A percentile compares a stretch with the other conserved stretches of the same genome.
Evolutionary conservation across 176 grass and related monocot species (phyloP).

Genomic region (Hyparrhenia diplandra): DNA sequence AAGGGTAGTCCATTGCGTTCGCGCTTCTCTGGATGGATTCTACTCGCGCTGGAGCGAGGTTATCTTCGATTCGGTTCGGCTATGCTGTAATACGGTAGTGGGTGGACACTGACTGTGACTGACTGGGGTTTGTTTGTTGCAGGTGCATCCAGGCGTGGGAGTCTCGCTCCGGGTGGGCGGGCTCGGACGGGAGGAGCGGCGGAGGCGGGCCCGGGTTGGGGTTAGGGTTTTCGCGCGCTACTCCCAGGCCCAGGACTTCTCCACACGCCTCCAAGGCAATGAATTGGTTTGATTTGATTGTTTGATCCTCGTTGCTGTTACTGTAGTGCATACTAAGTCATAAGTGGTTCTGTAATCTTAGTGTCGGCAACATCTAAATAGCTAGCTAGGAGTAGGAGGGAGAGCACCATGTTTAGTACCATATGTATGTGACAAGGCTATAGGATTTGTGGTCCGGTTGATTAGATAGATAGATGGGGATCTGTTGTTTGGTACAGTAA

Average conservation of each 20-base stretch:
- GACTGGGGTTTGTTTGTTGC: neutral
- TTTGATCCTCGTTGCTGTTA: neutral
- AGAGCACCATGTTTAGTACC: no score
- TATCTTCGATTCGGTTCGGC: neutral
- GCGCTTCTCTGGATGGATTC: no score
- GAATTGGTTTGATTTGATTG: neutral
- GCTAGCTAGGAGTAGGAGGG: no score
- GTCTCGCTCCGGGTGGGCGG: conserved; percentile 17
- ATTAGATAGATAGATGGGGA: no score
- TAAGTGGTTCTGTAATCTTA: neutral
- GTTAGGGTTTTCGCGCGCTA: conserved; percentile 54
- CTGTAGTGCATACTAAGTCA: neutral
- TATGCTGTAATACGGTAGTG: accelerated
- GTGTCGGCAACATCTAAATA: neutral
- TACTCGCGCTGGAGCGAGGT: neutral
- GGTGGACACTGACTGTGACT: neutral
- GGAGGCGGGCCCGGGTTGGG: neutral
- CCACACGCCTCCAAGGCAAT: conserved; percentile 67
- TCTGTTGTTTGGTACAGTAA: neutral
- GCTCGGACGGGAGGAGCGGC: neutral
- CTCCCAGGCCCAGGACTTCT: conserved; percentile 64
- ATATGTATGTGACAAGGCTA: neutral
- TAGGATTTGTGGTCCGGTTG: no score
- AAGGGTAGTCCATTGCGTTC: neutral
- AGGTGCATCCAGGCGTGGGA: neutral